Percentiles rank a stretch among this genome's conserved stretches.
Evolutionary conservation across 2,329 filamentous ascomycete genomes (phyloP).

Genomic region (Lachnellula subtilissima): DNA sequence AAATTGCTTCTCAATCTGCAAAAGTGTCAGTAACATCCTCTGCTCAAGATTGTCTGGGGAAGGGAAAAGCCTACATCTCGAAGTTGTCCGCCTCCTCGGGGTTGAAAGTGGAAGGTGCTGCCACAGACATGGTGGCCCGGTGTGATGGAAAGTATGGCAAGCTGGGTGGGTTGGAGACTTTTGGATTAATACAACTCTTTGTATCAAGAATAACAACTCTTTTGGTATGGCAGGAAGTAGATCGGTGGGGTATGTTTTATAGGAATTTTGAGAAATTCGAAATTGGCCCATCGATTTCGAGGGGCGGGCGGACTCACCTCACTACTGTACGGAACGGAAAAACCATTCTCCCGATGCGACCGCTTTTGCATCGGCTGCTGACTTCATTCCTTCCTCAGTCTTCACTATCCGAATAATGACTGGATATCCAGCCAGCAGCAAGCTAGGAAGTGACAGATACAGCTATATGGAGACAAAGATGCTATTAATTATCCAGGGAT

Average conservation of each 20-base stretch:
- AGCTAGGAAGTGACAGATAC: neutral
- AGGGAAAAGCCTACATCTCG: constrained; percentile 50
- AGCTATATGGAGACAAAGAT: neutral
- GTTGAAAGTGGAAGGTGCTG: constrained; percentile 39
- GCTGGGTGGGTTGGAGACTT: neutral
- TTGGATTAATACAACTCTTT: neutral
- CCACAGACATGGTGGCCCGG: constrained; percentile 15
- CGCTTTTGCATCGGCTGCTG: neutral
- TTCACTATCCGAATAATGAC: neutral
- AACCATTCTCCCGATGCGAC: neutral
- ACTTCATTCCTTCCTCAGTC: neutral
- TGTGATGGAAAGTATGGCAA: neutral
- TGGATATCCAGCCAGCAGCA: neutral
- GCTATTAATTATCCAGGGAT: too few relatives aligned
- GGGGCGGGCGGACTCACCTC: neutral
- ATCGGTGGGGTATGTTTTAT: neutral
- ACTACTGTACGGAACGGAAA: neutral
- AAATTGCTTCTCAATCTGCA: constrained; percentile 96
- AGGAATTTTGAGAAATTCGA: neutral
- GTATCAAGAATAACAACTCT: neutral
- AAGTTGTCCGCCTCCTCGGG: constrained; percentile 64
- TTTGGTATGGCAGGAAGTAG: neutral
- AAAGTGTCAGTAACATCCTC: neutral
- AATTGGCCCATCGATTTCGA: neutral
- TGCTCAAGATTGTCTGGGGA: constrained; percentile 4